Percentiles rank a stretch among this genome's conserved stretches.
phyloP scores from a whole-genome alignment of 1,139 yeast genomes.

The Diutina rugosa region DNA sequence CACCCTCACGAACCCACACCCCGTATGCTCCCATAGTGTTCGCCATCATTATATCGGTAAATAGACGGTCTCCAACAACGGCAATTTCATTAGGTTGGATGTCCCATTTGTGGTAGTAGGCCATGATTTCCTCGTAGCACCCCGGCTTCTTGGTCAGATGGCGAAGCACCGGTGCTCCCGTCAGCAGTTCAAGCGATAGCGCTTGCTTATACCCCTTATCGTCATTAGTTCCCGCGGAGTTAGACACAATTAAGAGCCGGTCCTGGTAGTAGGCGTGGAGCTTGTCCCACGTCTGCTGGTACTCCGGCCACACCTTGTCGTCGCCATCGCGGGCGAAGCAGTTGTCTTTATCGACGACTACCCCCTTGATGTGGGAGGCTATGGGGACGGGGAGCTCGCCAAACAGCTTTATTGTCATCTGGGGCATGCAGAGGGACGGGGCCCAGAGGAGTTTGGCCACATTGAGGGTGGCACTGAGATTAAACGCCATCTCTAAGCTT shows the following conservation, averaged over 20 bases:
- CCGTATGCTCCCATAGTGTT: conserved; percentile 85
- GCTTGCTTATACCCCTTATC: conserved; percentile 59
- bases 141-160: conserved; percentile 87
- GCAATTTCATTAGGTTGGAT: conserved; percentile 57
- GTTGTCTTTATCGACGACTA: conserved; percentile 89
- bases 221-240: conserved; percentile 85
- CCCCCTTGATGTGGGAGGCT: conserved; percentile 46
- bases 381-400: conserved; percentile 45
- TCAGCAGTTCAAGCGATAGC: conserved; percentile 39
- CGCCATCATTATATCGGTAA: conserved; percentile 91
- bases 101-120: conserved; percentile 37
- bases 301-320: conserved; percentile 69
- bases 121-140: conserved; percentile 58
- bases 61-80: conserved; percentile 78
- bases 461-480: conserved; percentile 65
- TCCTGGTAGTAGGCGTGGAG: conserved; percentile 42
- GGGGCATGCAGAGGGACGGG: conserved; percentile 66
- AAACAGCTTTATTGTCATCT: conserved; percentile 48
- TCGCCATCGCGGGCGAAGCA: conserved; percentile 84
- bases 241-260: conserved; percentile 70
- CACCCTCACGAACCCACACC: conserved; percentile 76
- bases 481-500: conserved; percentile 18
- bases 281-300: conserved; percentile 44
- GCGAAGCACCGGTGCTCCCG: conserved; percentile 68
- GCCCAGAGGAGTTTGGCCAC: conserved; percentile 44